Conservation (phyloP, 768 basidiomycete genomes). For the Lactarius trivialis region DNA sequence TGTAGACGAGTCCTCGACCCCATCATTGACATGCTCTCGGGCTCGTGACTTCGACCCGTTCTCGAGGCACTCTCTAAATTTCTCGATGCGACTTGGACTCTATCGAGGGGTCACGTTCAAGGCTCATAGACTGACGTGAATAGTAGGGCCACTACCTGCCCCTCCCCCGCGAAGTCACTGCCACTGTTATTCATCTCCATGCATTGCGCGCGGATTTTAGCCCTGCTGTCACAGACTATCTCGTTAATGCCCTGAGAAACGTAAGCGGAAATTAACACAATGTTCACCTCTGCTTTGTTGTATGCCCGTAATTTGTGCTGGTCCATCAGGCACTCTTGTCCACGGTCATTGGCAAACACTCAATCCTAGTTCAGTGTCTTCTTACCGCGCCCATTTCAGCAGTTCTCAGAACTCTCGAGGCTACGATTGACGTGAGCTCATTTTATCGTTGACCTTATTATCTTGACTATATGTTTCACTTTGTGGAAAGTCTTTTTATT, state of each 20-base stretch:
- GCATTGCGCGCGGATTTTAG: too few species aligned
- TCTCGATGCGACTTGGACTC: too few species aligned
- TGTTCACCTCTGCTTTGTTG: background rate
- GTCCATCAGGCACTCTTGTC: background rate
- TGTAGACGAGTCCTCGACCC: too few species aligned
- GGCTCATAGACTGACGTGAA: too few species aligned
- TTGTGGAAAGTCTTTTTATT: background rate
- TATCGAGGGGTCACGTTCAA: too few species aligned
- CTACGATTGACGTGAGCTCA: background rate
- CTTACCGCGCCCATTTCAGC: background rate
- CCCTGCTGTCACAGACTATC: too few species aligned
- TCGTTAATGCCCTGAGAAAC: background rate
- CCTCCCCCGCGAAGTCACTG: too few species aligned
- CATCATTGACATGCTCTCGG: too few species aligned
- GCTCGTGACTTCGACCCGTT: too few species aligned
- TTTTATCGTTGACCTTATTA: background rate
- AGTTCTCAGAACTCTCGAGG: background rate
- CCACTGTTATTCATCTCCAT: too few species aligned
- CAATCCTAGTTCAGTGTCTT: background rate
- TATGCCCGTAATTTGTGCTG: background rate
- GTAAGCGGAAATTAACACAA: background rate
- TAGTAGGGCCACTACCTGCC: too few species aligned
- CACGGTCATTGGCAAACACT: background rate
- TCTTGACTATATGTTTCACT: background rate
- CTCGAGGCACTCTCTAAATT: too few species aligned